Percentiles rank a stretch among this genome's conserved stretches.
Conservation (phyloP, 306 rosid species). For the Casuarina glauca region DNA sequence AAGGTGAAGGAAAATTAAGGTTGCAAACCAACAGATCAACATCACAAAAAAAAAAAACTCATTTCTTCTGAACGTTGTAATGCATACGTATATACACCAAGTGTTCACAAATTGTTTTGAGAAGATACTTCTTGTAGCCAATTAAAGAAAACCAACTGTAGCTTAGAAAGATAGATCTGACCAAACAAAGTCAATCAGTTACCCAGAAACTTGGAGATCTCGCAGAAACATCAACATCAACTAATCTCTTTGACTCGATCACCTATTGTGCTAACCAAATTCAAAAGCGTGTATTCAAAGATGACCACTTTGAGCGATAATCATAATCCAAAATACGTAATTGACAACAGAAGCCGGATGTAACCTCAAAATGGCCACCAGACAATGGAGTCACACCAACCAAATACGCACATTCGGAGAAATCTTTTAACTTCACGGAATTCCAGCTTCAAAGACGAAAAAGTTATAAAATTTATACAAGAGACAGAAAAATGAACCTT, state of each 20-base stretch:
- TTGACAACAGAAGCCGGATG: not conserved
- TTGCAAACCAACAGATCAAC: not conserved
- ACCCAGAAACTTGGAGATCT: not conserved
- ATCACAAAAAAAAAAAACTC: not conserved
- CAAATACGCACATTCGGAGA: not conserved
- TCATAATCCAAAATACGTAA: not conserved
- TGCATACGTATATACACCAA: no score
- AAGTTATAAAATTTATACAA: not conserved
- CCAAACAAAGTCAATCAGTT: not conserved
- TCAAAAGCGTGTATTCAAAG: not conserved
- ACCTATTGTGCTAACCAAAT: not conserved
- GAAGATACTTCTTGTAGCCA: not conserved
- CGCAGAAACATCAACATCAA: not conserved
- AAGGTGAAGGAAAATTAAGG: not conserved
- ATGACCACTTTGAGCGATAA: not conserved
- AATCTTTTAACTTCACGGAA: not conserved
- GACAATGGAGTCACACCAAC: not conserved
- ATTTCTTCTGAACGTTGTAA: not conserved
- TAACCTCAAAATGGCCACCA: not conserved
- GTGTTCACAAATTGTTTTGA: no score
- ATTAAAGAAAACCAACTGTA: not conserved
- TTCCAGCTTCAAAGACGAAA: not conserved
- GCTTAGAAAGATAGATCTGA: conserved; percentile 4
- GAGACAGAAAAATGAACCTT: conserved; percentile 53
- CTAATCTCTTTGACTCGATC: not conserved